A percentile compares a stretch with the other conserved stretches of the same genome.
Conservation (phyloP, 2,329 filamentous ascomycete genomes). For the Pseudogymnoascus sp. region DNA sequence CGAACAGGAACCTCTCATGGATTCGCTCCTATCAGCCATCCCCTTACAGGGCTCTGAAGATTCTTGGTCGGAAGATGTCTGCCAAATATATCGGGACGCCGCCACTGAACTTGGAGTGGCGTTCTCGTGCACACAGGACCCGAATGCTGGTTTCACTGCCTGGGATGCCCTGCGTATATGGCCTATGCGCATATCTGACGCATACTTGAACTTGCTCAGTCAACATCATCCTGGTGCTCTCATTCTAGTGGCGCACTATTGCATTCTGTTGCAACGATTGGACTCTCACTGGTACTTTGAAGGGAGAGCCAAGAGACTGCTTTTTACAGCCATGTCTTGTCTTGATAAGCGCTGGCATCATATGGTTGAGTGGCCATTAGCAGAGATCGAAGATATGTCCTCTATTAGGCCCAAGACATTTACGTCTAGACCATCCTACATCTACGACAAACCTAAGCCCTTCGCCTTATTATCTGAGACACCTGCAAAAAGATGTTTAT, state of each 20-base stretch:
- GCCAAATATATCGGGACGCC: constrained; percentile 11
- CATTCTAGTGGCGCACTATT: constrained; percentile 20
- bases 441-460: no score
- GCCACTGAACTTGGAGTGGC: constrained; percentile 15
- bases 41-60: constrained; percentile 6
- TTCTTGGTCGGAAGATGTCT: constrained; percentile 11
- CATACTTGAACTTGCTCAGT: constrained; percentile 15
- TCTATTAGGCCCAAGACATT: no score
- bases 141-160: constrained; percentile 13
- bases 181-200: constrained; percentile 15
- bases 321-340: neutral
- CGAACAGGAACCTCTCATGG: neutral
- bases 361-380: constrained; percentile 13
- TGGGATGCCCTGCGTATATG: constrained; percentile 19
- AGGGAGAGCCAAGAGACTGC: constrained; percentile 12
- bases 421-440: no score
- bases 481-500: no score
- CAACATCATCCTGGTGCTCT: constrained; percentile 15
- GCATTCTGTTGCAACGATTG: constrained; percentile 17
- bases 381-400: neutral
- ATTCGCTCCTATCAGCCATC: constrained; percentile 9
- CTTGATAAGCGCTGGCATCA: constrained; percentile 12
- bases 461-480: no score
- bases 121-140: constrained; percentile 12
- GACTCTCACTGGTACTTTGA: constrained; percentile 19